Evolutionary conservation across 1,284 basidiomycete genomes (phyloP), one percentile per base, ranked within the genome.

Genomic region (Ganoderma lingzhi): DNA sequence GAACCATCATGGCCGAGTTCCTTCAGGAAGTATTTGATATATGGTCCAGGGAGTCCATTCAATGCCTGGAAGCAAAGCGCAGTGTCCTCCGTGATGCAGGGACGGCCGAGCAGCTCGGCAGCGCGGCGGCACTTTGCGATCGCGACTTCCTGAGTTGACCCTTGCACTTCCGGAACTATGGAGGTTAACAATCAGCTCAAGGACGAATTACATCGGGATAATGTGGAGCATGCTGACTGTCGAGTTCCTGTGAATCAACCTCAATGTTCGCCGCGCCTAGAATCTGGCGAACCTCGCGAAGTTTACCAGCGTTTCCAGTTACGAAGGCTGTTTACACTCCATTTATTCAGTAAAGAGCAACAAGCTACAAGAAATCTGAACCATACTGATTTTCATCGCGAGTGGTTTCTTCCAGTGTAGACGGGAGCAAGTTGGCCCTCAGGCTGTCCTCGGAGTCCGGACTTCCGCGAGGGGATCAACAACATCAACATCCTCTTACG

Each of bases 1-100:
- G 8, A 8, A 86, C 89, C 90, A 74, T 94, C 91, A 75, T 96
- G 93, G 1, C 96, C 96, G 4, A 98, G 81, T 28, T 86, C 86
- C 63, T 85, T 85, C 76, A 97, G 82, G 80, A 98, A 98, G 77
- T 96, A 87, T 78, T 99, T 99, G 86, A 99, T 98, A 82, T 98
- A 99, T 0, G 97, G 96, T 0, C 97, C 98, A 1, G 97, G 97
- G 6, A 99, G 88, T 0, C 96, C 97, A 51, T 91, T 88, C 44
- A 99, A 84, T 0, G 97, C 96, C 73, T 92, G 89, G 78, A 96
- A 99, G 76, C 93, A 95, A 5, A 99, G 88, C 0, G 97, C 96
- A 0, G 97, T 99, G 80, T 99, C 98, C 82, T 99, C 97, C 0
- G 96, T 99, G 72, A 99, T 96, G 77, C 96, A 97, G 4, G 97